Conservation (phyloP, 1,284 basidiomycete genomes). For the Ustilago nuda region DNA sequence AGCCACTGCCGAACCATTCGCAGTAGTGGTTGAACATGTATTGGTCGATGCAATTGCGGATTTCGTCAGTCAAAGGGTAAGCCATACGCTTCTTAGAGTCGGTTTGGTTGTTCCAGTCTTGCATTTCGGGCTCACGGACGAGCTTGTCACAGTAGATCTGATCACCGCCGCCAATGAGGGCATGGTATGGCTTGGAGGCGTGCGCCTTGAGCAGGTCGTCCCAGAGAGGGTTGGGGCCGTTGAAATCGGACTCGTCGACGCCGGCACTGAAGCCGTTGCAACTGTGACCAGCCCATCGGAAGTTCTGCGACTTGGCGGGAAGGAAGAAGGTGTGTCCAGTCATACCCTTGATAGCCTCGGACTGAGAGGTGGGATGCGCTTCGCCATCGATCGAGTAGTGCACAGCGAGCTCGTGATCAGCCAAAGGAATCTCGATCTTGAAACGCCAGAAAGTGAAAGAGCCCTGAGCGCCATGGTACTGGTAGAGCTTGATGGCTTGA, state of each 20-base stretch:
- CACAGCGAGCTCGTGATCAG: slow-evolving; percentile 80
- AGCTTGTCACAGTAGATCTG: slow-evolving; percentile 65
- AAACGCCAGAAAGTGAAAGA: slow-evolving; percentile 96
- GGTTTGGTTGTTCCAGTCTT: slow-evolving; percentile 81
- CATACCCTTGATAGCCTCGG: slow-evolving; percentile 50
- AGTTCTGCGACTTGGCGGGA: slow-evolving; percentile 83
- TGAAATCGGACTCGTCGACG: slow-evolving; percentile 71
- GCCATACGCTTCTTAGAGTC: slow-evolving; percentile 77
- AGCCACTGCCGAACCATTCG: slow-evolving; percentile 81
- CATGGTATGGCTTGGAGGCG: slow-evolving; percentile 83
- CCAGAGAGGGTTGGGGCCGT: slow-evolving; percentile 78
- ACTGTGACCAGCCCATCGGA: slow-evolving; percentile 89
- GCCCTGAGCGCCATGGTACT: slow-evolving; percentile 77
- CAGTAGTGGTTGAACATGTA: slow-evolving; percentile 81
- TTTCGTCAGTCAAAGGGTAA: slow-evolving; percentile 79
- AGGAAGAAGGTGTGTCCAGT: slow-evolving; percentile 84
- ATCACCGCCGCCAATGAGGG: slow-evolving; percentile 78
- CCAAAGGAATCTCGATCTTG: slow-evolving; percentile 83
- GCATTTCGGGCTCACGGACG: slow-evolving; percentile 71
- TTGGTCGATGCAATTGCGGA: slow-evolving; percentile 82
- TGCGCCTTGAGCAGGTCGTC: slow-evolving; percentile 87
- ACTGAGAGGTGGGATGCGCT: slow-evolving; percentile 50
- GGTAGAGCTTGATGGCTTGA: slow-evolving; percentile 82
- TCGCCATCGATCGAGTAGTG: slow-evolving; percentile 74
- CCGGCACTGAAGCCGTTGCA: slow-evolving; percentile 74